Evolutionary conservation across 345 rosid genomes (phyloP), one percentile per base, ranked within the genome.

Genomic region (Durio zibethinus): DNA sequence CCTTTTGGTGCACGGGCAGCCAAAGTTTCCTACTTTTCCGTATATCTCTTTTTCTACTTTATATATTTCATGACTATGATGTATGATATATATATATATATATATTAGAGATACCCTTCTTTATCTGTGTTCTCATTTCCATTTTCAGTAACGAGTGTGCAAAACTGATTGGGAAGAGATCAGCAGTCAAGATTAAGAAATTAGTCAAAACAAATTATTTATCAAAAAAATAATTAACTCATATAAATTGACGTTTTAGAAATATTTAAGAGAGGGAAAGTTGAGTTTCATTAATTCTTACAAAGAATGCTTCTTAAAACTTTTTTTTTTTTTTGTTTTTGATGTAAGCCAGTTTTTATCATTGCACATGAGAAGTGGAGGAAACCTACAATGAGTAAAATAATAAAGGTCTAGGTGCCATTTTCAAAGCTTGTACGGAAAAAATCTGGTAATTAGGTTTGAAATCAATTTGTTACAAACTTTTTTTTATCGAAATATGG

Each of bases 1-100:
- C 76, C 47, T 54, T 73, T 54, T 38, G 52, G 48, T 14, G 76
- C 76, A 73, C 76, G 76, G 64, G 65, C 23, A 73, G 31, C 50
- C 54, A 73, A 73, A 56, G 76, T 56, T 71, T 71, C 18, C 43
- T 5, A 10, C 43, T 71, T 71, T 48, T 47, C 8, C 38, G 29
- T 47, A 45, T 45, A 5, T 45, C 18, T 3, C n/a, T 33, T 14
- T 35, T 54, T 72, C 16, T 27, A 10, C 0, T 43, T 16, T 70
- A 33, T 54, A 53, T 35, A 54, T 72, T 72, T 72, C 45, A 54
- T 72, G 47, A 33, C 29, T 31, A n/a, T 52, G 62, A 12, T 57
- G 62, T 10, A 23, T 57, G 67, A 29, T 35, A 31, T 1, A 31
- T 23, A 33, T 29, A 7, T 12, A 45, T 2, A 10, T 10, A 45